phyloP scores from a whole-genome alignment of 352 stramenopile species.

The Phytophthora ohioensis region DNA sequence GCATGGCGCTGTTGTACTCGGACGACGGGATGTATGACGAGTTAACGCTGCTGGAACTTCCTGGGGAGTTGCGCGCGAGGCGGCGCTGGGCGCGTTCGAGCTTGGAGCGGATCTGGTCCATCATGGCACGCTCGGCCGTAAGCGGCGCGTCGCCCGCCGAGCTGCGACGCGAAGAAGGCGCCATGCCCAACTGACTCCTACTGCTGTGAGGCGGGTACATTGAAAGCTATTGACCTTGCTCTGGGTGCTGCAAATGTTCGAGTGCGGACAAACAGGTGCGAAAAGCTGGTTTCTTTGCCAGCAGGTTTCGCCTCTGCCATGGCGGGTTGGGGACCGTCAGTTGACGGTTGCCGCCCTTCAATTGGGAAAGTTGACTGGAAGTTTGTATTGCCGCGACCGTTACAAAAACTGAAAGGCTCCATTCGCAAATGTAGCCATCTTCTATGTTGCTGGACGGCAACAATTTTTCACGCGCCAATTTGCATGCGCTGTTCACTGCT shows the following conservation, averaged over 20 bases:
- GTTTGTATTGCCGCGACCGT: conserved; percentile 8
- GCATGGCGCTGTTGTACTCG: conserved; percentile 38
- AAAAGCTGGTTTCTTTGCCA: neutral
- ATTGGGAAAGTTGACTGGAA: neutral
- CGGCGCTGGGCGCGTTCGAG: conserved; percentile 68
- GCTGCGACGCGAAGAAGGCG: conserved; percentile 18
- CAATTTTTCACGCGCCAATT: neutral
- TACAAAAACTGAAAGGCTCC: neutral
- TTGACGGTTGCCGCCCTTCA: neutral
- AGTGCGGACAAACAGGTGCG: conserved; percentile 5
- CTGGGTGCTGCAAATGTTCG: conserved; percentile 13
- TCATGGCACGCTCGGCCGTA: conserved; percentile 72
- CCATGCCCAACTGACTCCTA: conserved; percentile 10
- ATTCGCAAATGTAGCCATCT: conserved; percentile 18
- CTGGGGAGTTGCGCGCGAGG: conserved; percentile 45
- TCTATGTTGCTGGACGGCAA: neutral
- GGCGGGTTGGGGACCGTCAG: conserved; percentile 7
- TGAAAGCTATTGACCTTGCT: neutral
- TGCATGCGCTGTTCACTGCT: neutral
- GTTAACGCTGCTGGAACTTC: conserved; percentile 24
- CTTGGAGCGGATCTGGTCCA: conserved; percentile 78
- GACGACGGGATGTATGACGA: conserved; percentile 51
- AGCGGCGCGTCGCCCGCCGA: conserved; percentile 31
- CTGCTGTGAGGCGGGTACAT: conserved; percentile 29
- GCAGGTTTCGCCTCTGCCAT: conserved; percentile 33